Base-by-base conservation (phyloP, 1,284 basidiomycete species). In the Earliella scabrosa region DNA sequence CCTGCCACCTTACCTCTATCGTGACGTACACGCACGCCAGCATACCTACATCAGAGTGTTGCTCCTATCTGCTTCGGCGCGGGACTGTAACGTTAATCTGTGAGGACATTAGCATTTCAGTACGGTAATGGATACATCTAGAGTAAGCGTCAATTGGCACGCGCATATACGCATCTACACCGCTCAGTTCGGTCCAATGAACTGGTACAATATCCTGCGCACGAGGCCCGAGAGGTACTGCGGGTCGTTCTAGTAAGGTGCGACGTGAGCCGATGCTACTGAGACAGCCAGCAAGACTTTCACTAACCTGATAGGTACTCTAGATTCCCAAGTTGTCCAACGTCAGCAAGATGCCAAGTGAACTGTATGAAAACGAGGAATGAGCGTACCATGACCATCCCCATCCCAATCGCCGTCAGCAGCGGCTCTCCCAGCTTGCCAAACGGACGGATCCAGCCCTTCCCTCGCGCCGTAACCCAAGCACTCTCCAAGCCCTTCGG, bases 401-500 rank as follows among this genome's bases (percentile, higher is more conserved):
- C 88, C 88, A 96, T 92, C 18, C 90, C 93, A 43, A 87, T 75
- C 18, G 88, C 86, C 35, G 87, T 84, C 46, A 90, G 70, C 71
- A 89, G 66, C 64, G 81, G 73, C 72, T 91, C 83, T 32, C 89
- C 86, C 72, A 87, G 76, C 71, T 86, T 80, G 68, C 93, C 78
- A 67, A 93, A 80, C 74, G 84, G 71, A 74, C 92, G 89, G 21
- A 96, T 87, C 74, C 85, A 86, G 0, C 92, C 88, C 60, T 88
- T 85, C 16, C 89, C 88, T 39, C 92, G 73, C 14, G 89, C 85
- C 63, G 88, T 84, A 1, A 87, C 81, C 95, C 96, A 98, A 11
- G 86, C 85, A 53, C 90, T 91, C 75, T 97, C 94, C 41, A 97
- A 72, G 0, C 86, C 92, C 72, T 95, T 93, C n/a, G 96, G 96